Conservation (phyloP, 2,329 filamentous ascomycete species). For the Trichocomaceae sp. region DNA sequence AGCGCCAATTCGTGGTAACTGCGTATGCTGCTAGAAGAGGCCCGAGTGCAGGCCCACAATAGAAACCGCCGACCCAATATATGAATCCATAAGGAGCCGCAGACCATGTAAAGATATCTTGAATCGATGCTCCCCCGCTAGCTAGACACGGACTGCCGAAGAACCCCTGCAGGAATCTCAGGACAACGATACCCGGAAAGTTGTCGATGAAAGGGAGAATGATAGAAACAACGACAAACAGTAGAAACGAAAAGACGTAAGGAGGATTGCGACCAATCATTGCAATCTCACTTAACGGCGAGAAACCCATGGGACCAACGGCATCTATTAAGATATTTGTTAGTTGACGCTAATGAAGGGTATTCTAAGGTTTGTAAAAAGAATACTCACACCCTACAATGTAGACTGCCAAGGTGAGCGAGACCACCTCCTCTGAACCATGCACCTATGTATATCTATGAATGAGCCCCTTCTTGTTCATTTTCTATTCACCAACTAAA, state of each 20-base stretch:
- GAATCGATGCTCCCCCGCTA: slow-evolving; percentile 45
- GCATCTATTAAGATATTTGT: slow-evolving; percentile 35
- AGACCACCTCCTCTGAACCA: slow-evolving; percentile 22
- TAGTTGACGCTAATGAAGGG: neutral
- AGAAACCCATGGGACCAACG: slow-evolving; percentile 59
- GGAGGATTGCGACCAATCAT: slow-evolving; percentile 60
- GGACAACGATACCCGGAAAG: slow-evolving; percentile 57
- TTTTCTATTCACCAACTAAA: too few relatives aligned
- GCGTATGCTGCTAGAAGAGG: slow-evolving; percentile 58
- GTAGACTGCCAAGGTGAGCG: slow-evolving; percentile 30
- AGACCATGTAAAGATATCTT: slow-evolving; percentile 22
- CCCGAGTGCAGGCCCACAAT: slow-evolving; percentile 48
- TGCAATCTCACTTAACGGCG: slow-evolving; percentile 61
- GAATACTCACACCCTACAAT: slow-evolving; percentile 19
- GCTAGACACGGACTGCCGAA: slow-evolving; percentile 61
- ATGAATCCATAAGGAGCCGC: neutral
- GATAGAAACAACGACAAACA: slow-evolving; percentile 62
- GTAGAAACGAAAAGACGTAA: slow-evolving; percentile 60
- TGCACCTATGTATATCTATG: too few relatives aligned
- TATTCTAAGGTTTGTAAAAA: neutral
- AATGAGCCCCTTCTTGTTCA: too few relatives aligned
- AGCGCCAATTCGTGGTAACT: slow-evolving; percentile 51
- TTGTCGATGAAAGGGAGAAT: slow-evolving; percentile 58
- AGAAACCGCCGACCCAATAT: neutral
- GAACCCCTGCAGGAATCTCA: slow-evolving; percentile 60